A percentile compares a stretch with the other conserved stretches of the same genome.
Evolutionary conservation across 148 eudicot species (phyloP).

Genomic region (Pharnaceum exiguum): DNA sequence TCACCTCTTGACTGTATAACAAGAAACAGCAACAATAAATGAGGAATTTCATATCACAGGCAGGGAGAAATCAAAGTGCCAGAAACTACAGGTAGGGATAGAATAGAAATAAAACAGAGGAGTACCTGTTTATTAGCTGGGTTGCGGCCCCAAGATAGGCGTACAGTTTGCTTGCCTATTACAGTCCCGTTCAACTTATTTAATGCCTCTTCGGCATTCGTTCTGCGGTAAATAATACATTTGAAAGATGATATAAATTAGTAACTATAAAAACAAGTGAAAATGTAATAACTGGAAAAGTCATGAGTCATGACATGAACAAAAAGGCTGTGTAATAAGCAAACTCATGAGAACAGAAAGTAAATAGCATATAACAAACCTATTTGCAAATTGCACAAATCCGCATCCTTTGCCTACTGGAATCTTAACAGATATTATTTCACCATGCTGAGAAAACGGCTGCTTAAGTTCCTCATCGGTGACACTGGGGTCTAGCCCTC

Average conservation of each 20-base stretch:
- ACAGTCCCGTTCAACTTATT: constrained; percentile 79
- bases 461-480: constrained; percentile 90
- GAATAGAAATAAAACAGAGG: background rate
- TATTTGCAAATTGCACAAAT: constrained; percentile 89
- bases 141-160: constrained; percentile 98
- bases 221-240: constrained; percentile 38
- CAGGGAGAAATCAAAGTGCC: background rate
- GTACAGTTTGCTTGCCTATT: constrained; percentile 92
- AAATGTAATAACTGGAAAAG: too few species aligned
- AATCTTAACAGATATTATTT: constrained; percentile 89
- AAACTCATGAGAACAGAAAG: background rate
- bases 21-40: background rate
- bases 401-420: constrained; percentile 97
- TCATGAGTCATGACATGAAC: background rate
- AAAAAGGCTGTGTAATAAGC: background rate
- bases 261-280: background rate
- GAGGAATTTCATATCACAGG: background rate
- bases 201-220: constrained; percentile 84
- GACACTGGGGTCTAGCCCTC: constrained; percentile 89
- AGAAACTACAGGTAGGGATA: background rate
- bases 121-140: constrained; percentile 86
- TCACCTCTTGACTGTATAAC: constrained; percentile 62
- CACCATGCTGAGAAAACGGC: constrained; percentile 83
- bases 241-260: background rate
- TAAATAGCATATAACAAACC: constrained; percentile 30